A percentile compares a stretch with the other conserved stretches of the same genome.
These are phyloP conservation scores for Coemansia sp. DNA, from an alignment of 192 early-diverging fungal genomes.

Conservation along the genomic window DNA sequence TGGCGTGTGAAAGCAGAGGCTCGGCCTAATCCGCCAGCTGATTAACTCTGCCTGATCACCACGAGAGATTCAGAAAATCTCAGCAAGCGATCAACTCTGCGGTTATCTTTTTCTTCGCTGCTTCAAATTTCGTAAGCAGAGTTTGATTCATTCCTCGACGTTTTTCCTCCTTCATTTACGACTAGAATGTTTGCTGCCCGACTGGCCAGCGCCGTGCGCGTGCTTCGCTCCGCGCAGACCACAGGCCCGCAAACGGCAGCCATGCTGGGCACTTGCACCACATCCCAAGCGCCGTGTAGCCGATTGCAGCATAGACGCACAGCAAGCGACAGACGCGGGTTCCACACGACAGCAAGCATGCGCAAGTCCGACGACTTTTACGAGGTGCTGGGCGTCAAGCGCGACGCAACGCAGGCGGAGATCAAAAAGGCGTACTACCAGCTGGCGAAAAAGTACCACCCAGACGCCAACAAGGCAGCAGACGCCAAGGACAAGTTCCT, in stretches of 20 bases:
- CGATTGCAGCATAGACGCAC: not conserved
- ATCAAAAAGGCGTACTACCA: slow-evolving; percentile 98
- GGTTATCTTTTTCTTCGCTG: not conserved
- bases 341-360: slow-evolving; percentile 27
- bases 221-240: not conserved
- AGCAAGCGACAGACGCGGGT: slow-evolving; percentile 13
- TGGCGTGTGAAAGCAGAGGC: slow-evolving; percentile 1
- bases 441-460: slow-evolving; percentile 95
- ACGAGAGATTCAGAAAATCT: not conserved
- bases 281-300: not conserved
- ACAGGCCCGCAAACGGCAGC: not conserved
- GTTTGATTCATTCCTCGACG: not conserved
- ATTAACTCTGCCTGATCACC: not conserved
- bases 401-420: slow-evolving; percentile 73
- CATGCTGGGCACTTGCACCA: not conserved
- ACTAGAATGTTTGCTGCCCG: slow-evolving; percentile 14
- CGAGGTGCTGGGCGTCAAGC: slow-evolving; percentile 78
- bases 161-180: no score
- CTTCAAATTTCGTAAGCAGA: slow-evolving; percentile 1
- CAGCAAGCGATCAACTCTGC: not conserved
- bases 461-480: slow-evolving; percentile 94
- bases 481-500: slow-evolving; percentile 94
- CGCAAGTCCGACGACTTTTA: slow-evolving; percentile 73
- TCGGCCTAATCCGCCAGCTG: not conserved
- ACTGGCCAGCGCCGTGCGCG: slow-evolving; percentile 1